Evolutionary conservation across 2,329 filamentous ascomycete genomes (phyloP).

Genomic region (Laburnicola sp.): DNA sequence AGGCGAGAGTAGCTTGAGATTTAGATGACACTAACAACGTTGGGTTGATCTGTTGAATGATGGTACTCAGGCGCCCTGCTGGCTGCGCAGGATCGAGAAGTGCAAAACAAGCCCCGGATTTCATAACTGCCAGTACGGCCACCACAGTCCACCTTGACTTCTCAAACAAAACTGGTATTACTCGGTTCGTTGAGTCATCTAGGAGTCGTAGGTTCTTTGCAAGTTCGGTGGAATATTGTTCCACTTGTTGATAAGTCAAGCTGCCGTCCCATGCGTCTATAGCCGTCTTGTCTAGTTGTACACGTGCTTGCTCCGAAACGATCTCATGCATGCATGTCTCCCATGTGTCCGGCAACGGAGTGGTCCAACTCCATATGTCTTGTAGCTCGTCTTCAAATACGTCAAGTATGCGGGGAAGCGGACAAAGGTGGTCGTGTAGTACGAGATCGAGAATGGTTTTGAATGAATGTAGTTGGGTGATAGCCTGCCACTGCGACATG

Average conservation of each 20-base stretch:
- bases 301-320: conserved; percentile 45
- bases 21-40: conserved; percentile 36
- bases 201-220: conserved; percentile 31
- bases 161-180: conserved; percentile 47
- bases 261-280: conserved; percentile 45
- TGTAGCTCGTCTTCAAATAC: conserved; percentile 46
- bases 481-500: conserved; percentile 50
- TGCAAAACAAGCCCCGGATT: conserved; percentile 44
- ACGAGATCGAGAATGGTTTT: conserved; percentile 42
- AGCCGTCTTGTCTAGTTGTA: conserved; percentile 42
- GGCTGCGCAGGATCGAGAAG: conserved; percentile 43
- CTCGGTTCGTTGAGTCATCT: conserved; percentile 30
- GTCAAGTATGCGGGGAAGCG: conserved; percentile 20
- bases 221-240: conserved; percentile 37
- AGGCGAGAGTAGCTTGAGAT: conserved; percentile 31
- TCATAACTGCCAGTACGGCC: conserved; percentile 46
- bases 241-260: conserved; percentile 41
- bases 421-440: conserved; percentile 31
- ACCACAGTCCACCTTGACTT: conserved; percentile 47
- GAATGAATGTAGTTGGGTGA: conserved; percentile 49
- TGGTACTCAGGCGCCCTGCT: conserved; percentile 36
- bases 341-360: conserved; percentile 48
- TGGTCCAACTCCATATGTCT: conserved; percentile 55
- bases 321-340: conserved; percentile 55
- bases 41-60: conserved; percentile 37